Base-by-base conservation (phyloP, 1,284 basidiomycete genomes). In the Ceratorhiza oryzae-sativae region DNA sequence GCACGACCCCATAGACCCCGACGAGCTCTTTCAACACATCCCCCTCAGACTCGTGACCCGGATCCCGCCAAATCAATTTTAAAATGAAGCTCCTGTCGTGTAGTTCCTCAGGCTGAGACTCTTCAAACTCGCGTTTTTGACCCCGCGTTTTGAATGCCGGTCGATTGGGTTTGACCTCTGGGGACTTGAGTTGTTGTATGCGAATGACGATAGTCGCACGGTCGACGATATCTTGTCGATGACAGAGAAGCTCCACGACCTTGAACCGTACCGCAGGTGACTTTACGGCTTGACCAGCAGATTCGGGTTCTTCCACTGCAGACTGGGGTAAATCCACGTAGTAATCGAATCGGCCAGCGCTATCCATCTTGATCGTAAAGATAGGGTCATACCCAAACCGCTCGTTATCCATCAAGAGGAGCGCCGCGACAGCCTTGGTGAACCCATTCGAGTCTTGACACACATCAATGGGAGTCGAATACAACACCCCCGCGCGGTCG, bases 21-120 rank as follows among this genome's bases (percentile, higher is more conserved):
- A 53, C 34, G 8, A 61, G 20, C 12, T 36, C 2, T 13, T 71
- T 27, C n/a, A 60, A 15, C 6, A 61, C 13, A 6, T 51, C 36
- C 12, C 56, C 56, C 30, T 71, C 70, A 15, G 56, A 42, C 6
- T 51, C 46, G 4, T 30, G 41, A n/a, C 8, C 10, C 25, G 70
- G 45, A 36, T 61, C 56, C 12, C 70, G 56, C 70, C 70, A 71
- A 25, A 61, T 42, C 12, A 71, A 36, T 39, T 71, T 71, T 9
- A 71, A 25, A 6, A 71, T 45, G 41, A 53, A 71, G 48, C 32
- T 34, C 18, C 23, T 20, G 2, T 58, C 53, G 25, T 30, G 27
- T 1, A 70, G 30, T 18, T 55, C 63, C 18, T 68, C 63, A 10
- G 13, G 48, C 41, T 59, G 56, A 59, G 39, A 41, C 36, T 70